These are phyloP conservation scores for Tolypocladium cylindrosporum DNA, from an alignment of 2,329 filamentous ascomycete species.

Conservation along the genomic window DNA sequence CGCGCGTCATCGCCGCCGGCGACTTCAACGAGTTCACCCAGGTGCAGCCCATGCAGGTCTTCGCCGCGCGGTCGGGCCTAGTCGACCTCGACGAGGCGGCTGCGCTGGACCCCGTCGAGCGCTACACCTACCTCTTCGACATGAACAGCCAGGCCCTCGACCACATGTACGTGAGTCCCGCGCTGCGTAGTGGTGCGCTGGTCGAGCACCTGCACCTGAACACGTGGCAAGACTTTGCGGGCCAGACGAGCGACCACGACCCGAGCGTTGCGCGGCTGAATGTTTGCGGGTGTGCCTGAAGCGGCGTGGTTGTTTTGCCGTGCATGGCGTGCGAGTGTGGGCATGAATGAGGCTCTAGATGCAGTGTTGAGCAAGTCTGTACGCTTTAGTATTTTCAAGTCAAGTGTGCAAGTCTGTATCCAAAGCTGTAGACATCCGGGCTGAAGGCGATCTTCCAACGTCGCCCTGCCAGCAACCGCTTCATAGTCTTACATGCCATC, in stretches of 20 bases:
- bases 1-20: conserved; percentile 50
- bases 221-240: conserved; percentile 50
- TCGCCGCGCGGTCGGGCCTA: conserved; percentile 43
- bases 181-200: conserved; percentile 31
- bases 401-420: not conserved
- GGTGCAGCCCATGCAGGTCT: conserved; percentile 46
- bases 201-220: conserved; percentile 64
- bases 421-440: not conserved
- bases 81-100: conserved; percentile 52
- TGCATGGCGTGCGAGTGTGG: not conserved
- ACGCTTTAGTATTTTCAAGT: not conserved
- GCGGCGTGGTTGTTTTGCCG: not conserved
- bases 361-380: not conserved
- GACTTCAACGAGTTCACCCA: conserved; percentile 67
- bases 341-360: not conserved
- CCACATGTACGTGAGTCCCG: conserved; percentile 56
- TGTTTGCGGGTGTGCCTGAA: conserved; percentile 35
- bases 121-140: conserved; percentile 63
- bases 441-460: not conserved
- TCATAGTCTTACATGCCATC: not conserved
- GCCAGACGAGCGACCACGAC: conserved; percentile 58
- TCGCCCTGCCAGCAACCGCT: too few relatives aligned
- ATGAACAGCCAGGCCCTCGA: conserved; percentile 62
- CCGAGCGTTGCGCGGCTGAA: conserved; percentile 55
- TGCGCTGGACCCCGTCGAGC: conserved; percentile 40